Percentiles rank a stretch among this genome's conserved stretches.
phyloP scores from a whole-genome alignment of 2,329 filamentous ascomycete species.

The Pezicula radicicola region DNA sequence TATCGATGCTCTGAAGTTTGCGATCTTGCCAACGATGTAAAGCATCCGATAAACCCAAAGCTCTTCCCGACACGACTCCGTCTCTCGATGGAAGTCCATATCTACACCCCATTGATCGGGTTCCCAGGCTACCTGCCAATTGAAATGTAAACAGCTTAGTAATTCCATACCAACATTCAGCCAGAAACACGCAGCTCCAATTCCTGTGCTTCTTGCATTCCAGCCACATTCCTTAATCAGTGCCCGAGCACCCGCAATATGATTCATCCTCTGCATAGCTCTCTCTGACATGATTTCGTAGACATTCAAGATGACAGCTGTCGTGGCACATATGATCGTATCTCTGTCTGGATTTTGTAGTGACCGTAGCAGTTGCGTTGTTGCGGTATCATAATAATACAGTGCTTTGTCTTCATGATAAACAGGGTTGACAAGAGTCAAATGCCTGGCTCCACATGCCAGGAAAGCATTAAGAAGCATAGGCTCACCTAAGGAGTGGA shows the following conservation, averaged over 20 bases:
- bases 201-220: conserved; percentile 74
- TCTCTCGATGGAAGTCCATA: conserved; percentile 62
- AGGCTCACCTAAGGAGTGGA: conserved; percentile 75
- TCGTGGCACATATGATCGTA: conserved; percentile 79
- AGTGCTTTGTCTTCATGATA: conserved; percentile 75
- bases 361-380: conserved; percentile 69
- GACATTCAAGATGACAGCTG: conserved; percentile 84
- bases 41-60: conserved; percentile 86
- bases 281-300: conserved; percentile 91
- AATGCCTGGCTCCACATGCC: conserved; percentile 82
- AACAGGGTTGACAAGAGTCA: conserved; percentile 66
- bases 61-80: conserved; percentile 67
- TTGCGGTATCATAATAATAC: conserved; percentile 84
- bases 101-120: conserved; percentile 88
- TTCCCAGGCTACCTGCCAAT: conserved; percentile 84
- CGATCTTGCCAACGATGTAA: conserved; percentile 82
- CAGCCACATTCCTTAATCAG: conserved; percentile 88
- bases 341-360: conserved; percentile 84
- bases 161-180: conserved; percentile 88
- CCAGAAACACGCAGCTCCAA: conserved; percentile 92
- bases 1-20: conserved; percentile 76
- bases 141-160: conserved; percentile 82
- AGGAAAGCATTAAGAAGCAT: conserved; percentile 89
- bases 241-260: conserved; percentile 80
- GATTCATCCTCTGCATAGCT: conserved; percentile 78